A percentile compares a stretch with the other conserved stretches of the same genome.
Evolutionary conservation across 2,329 filamentous ascomycete species (phyloP).

Genomic region (Diaporthe destruens): DNA sequence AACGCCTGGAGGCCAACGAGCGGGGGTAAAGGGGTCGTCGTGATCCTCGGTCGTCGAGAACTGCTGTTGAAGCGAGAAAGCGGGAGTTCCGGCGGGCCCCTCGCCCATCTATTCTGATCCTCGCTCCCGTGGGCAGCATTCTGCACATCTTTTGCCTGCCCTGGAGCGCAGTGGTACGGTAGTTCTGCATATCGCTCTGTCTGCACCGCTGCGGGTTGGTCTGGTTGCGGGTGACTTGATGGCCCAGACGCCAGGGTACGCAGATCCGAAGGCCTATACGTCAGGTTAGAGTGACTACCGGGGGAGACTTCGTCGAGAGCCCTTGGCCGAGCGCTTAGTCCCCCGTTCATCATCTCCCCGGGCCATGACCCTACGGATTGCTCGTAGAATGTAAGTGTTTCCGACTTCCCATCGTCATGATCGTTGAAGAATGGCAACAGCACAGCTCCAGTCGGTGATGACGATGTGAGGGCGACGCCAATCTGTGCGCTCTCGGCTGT

Average conservation of each 20-base stretch:
- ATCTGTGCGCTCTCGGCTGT: background rate
- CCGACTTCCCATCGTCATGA: conserved; percentile 35
- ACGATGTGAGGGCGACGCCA: conserved; percentile 20
- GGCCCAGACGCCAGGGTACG: background rate
- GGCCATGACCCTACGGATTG: conserved; percentile 33
- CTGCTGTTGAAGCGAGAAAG: conserved; percentile 23
- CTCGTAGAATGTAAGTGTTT: conserved; percentile 33
- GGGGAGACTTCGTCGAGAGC: background rate
- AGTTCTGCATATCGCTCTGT: conserved; percentile 1
- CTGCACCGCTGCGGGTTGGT: background rate
- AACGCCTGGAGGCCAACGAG: conserved; percentile 30
- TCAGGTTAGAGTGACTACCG: background rate
- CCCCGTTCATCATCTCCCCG: background rate
- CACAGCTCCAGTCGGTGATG: background rate
- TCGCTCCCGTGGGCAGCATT: background rate
- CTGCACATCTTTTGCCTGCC: background rate
- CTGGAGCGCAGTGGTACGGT: background rate
- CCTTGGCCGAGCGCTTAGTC: conserved; percentile 35
- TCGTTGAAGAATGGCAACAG: conserved; percentile 34
- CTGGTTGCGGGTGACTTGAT: background rate
- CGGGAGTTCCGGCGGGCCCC: conserved; percentile 1
- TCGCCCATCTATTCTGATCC: background rate
- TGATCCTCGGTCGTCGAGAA: conserved; percentile 30
- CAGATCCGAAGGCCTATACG: conserved; percentile 20
- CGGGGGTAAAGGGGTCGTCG: conserved; percentile 29